Evolutionary conservation across 495 filamentous ascomycete genomes (phyloP).

Genomic region (Daldinia concentrica): DNA sequence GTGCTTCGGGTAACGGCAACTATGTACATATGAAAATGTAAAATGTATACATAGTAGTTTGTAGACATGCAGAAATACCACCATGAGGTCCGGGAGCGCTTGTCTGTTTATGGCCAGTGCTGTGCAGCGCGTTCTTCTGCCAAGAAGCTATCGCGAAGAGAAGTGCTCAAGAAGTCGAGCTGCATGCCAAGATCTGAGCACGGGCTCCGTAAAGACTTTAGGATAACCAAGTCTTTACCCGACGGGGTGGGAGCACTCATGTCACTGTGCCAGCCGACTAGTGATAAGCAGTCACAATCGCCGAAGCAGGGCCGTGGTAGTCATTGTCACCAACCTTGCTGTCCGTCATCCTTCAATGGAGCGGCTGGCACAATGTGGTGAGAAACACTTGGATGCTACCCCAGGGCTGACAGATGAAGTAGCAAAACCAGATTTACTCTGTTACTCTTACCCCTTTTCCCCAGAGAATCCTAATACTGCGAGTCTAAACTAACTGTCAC

Average conservation of each 20-base stretch:
- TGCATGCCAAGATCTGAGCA: constrained; percentile 32
- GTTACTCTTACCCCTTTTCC: neutral
- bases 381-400: constrained; percentile 11
- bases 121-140: constrained; percentile 17
- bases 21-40: constrained; percentile 9
- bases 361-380: constrained; percentile 9
- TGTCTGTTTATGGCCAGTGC: constrained; percentile 6
- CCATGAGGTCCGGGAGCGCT: constrained; percentile 34
- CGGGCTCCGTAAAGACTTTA: constrained; percentile 26
- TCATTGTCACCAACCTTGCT: constrained; percentile 27
- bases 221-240: constrained; percentile 31
- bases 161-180: constrained; percentile 26
- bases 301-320: constrained; percentile 36
- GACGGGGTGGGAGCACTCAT: constrained; percentile 27
- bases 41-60: neutral
- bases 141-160: constrained; percentile 33
- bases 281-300: constrained; percentile 24
- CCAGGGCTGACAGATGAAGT: neutral
- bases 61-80: constrained; percentile 13
- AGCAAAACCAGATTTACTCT: constrained; percentile 6
- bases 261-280: constrained; percentile 32
- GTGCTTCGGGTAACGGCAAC: neutral
- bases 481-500: neutral
- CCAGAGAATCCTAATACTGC: neutral
- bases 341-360: constrained; percentile 26